Base-by-base conservation (phyloP, 169 alveolate species). In the Babesia sp. region DNA sequence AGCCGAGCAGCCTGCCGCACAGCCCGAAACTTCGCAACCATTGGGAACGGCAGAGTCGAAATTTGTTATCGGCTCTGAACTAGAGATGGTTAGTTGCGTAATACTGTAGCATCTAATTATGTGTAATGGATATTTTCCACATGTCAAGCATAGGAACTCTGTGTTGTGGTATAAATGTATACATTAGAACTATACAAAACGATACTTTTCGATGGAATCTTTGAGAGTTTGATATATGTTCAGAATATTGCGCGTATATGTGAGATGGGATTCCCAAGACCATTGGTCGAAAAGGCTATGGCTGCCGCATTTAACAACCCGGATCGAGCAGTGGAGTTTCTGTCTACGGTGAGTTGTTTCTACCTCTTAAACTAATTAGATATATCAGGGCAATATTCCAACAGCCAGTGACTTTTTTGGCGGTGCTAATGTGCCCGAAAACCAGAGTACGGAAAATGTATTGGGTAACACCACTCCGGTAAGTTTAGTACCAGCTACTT, bases 251-350 rank as follows among this genome's bases (percentile, higher is more conserved):
- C 87, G 53, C 81, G 95, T 41, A 91, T 96, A 26, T 91, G 93
- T 58, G 93, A 90, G 24, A 94, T 97, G 97, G 99, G 99, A 36
- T 96, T 96, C 44, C 92, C 84, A 29, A 90, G 95, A 63, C 93
- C 90, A 12, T 54, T 71, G 60, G 97, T 94, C 60, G 84, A 83
- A 50, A 79, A 72, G 64, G 99, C 99, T 16, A 87, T 97, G 94
- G 83, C 93, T 41, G 97, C 98, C 18, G 98, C 99, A 8, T 95
- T 86, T 68, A 93, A 95, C 90, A 95, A 96, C 50, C 98, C 99
- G 14, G 97, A 97, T 53, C 90, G 98, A 48, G 99, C 99, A 16
- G 93, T 94, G 37, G 99, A 97, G 48, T 95, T 93, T 73, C 84
- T 97, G 50, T 76, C 96, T 45, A 93, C 91, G 48, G 99, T 95